Conservation (phyloP, 306 rosid genomes). For the Dicorynia guianensis region DNA sequence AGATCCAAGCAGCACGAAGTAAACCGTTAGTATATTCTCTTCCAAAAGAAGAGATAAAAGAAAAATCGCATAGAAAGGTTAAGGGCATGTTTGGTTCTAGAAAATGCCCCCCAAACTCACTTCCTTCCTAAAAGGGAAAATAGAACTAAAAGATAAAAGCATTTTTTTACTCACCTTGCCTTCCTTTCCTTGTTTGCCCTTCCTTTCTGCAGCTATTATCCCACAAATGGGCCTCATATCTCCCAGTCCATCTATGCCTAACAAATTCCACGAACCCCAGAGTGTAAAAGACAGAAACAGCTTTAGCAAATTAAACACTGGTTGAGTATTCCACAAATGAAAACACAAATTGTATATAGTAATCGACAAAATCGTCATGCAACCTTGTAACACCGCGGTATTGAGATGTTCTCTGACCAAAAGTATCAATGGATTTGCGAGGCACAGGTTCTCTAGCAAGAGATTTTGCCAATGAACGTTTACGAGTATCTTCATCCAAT, state of each 20-base stretch:
- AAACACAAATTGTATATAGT: neutral
- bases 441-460: constrained; percentile 74
- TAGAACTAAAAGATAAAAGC: neutral
- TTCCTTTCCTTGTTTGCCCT: constrained; percentile 99
- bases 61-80: neutral
- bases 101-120: constrained; percentile 17
- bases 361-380: neutral
- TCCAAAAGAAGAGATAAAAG: constrained; percentile 39
- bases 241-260: constrained; percentile 99
- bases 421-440: constrained; percentile 90
- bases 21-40: constrained; percentile 57
- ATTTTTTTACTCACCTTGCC: constrained; percentile 75
- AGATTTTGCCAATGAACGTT: constrained; percentile 65
- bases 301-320: neutral
- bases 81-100: constrained; percentile 35
- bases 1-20: constrained; percentile 57
- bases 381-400: constrained; percentile 97
- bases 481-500: constrained; percentile 59
- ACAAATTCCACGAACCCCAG: constrained; percentile 23
- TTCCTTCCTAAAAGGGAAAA: constrained; percentile 4
- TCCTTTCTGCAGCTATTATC: constrained; percentile 99
- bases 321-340: neutral
- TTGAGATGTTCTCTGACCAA: constrained; percentile 98
- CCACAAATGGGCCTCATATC: constrained; percentile 99
- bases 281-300: neutral